These are phyloP conservation scores for Fraxinus americana DNA, from an alignment of 257 asterid species.

Conservation along the genomic window DNA sequence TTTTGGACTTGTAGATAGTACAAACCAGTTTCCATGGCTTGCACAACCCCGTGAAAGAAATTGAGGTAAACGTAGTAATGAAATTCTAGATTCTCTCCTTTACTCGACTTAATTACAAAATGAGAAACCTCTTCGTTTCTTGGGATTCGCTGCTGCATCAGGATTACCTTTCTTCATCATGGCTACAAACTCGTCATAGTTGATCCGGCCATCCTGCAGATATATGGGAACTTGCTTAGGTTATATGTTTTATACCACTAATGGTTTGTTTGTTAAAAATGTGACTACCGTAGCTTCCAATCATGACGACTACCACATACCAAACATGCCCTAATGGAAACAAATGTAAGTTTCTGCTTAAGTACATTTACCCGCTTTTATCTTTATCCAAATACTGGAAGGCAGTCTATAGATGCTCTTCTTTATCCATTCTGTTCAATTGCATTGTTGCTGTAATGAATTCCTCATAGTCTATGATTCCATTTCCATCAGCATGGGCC, in stretches of 20 bases:
- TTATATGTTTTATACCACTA: neutral
- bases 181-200: conserved; percentile 80
- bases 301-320: neutral
- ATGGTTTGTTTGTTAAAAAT: neutral
- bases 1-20: neutral
- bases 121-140: conserved; percentile 64
- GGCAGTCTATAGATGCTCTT: conserved; percentile 96
- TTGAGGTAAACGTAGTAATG: neutral
- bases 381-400: conserved; percentile 97
- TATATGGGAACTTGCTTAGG: neutral
- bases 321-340: neutral
- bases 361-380: conserved; percentile 75
- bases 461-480: conserved; percentile 94
- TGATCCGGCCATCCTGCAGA: conserved; percentile 77
- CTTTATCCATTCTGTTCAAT: conserved; percentile 93
- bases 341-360: no score
- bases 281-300: neutral
- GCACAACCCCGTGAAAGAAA: neutral
- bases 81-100: neutral
- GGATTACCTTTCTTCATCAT: conserved; percentile 91
- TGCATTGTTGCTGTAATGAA: conserved; percentile 99
- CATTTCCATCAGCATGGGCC: conserved; percentile 99
- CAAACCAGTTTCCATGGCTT: neutral
- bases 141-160: conserved; percentile 59
- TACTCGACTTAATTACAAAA: conserved; percentile 20